Evolutionary conservation across 106 monocot species (phyloP).

Genomic region (Apostasia ramifera): DNA sequence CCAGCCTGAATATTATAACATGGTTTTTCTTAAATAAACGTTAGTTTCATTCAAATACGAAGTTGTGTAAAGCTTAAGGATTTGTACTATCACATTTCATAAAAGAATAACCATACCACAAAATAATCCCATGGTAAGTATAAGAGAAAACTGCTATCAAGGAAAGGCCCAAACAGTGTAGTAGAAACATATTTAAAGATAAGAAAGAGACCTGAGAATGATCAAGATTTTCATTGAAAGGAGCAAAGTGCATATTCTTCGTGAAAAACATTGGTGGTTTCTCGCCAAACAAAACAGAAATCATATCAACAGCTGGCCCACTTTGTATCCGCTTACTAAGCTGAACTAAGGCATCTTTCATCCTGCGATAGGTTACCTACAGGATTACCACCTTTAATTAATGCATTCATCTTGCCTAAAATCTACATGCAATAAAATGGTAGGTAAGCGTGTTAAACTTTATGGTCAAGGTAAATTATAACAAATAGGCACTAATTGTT

Average conservation of each 20-base stretch:
- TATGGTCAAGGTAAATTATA: too few species aligned
- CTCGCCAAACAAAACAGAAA: constrained; percentile 93
- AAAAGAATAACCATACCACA: too few species aligned
- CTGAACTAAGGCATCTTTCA: constrained; percentile 86
- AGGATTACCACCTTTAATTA: not conserved
- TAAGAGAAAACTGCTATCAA: not conserved
- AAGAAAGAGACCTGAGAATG: constrained; percentile 68
- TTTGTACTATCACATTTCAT: too few species aligned
- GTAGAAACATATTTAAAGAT: not conserved
- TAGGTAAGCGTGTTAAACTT: too few species aligned
- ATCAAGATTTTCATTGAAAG: constrained; percentile 82
- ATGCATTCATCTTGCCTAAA: not conserved
- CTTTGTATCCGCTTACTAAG: constrained; percentile 71
- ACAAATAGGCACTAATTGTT: too few species aligned
- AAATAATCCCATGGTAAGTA: too few species aligned
- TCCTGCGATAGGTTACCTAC: constrained; percentile 90
- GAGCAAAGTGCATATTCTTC: constrained; percentile 41
- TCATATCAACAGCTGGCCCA: constrained; percentile 74
- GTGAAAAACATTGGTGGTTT: constrained; percentile 44
- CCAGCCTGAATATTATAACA: too few species aligned
- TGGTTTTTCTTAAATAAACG: too few species aligned
- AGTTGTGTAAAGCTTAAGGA: too few species aligned
- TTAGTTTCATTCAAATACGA: too few species aligned
- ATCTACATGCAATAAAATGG: not conserved
- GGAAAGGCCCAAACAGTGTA: not conserved